phyloP scores from a whole-genome alignment of 164 flowering plant genomes.

The Piper betle region DNA sequence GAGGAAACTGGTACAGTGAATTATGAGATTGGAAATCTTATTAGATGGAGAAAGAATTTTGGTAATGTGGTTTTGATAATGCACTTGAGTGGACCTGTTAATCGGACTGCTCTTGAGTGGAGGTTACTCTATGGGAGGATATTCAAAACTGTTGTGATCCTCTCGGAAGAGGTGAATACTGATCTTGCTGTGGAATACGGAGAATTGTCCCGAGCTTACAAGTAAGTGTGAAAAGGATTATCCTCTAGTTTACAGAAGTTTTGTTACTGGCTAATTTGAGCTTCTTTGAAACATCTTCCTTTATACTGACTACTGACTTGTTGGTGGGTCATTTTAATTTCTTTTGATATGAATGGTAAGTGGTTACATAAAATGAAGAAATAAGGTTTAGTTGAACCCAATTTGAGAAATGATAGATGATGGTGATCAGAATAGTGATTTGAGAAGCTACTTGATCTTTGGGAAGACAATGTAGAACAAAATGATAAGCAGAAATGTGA shows the following conservation, averaged over 20 bases:
- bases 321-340: no score
- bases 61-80: conserved; percentile 86
- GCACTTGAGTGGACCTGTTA: conserved; percentile 74
- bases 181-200: conserved; percentile 82
- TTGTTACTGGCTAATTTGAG: no score
- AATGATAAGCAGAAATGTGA: no score
- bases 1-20: conserved; percentile 83
- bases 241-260: neutral
- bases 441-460: no score
- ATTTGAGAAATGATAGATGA: no score
- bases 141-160: conserved; percentile 80
- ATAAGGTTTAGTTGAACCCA: no score
- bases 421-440: no score
- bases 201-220: conserved; percentile 50
- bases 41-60: conserved; percentile 84
- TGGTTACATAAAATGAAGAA: no score
- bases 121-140: conserved; percentile 91
- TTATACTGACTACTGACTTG: no score
- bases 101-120: conserved; percentile 93
- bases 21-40: conserved; percentile 83
- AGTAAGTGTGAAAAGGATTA: conserved; percentile 41
- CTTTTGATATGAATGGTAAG: no score
- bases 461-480: no score
- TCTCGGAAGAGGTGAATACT: conserved; percentile 50
- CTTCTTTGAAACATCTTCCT: no score